A percentile compares a stretch with the other conserved stretches of the same genome.
Evolutionary conservation across 257 asterid genomes (phyloP).

Genomic region (Knoxia roxburghii): DNA sequence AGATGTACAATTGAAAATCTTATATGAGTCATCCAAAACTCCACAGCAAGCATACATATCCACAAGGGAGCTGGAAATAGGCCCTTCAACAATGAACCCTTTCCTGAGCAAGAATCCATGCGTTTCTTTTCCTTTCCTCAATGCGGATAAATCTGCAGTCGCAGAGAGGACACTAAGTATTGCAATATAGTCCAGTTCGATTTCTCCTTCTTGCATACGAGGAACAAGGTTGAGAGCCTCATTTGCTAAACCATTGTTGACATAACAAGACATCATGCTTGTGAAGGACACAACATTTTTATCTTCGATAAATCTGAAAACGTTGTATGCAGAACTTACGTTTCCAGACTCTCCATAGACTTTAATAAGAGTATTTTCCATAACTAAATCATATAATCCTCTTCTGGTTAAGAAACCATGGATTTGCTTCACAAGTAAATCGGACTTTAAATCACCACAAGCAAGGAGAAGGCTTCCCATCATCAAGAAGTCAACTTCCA

Average conservation of each 20-base stretch:
- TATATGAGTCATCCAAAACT: slow-evolving; percentile 44
- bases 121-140: slow-evolving; percentile 70
- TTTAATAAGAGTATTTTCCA: slow-evolving; percentile 49
- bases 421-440: slow-evolving; percentile 50
- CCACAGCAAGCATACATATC: slow-evolving; percentile 82
- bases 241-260: slow-evolving; percentile 51
- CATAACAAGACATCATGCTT: slow-evolving; percentile 65
- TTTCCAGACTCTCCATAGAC: slow-evolving; percentile 65
- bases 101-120: slow-evolving; percentile 64
- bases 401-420: slow-evolving; percentile 51
- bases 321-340: slow-evolving; percentile 39
- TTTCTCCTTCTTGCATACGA: slow-evolving; percentile 41
- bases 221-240: slow-evolving; percentile 61
- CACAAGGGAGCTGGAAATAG: slow-evolving; percentile 65
- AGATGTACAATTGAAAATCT: slow-evolving; percentile 34
- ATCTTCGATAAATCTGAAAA: slow-evolving; percentile 34
- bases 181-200: slow-evolving; percentile 60
- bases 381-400: slow-evolving; percentile 38
- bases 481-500: slow-evolving; percentile 47
- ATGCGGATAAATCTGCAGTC: slow-evolving; percentile 50
- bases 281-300: slow-evolving; percentile 72
- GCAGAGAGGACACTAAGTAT: slow-evolving; percentile 53
- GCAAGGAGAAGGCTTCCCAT: slow-evolving; percentile 69
- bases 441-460: slow-evolving; percentile 48
- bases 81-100: slow-evolving; percentile 35